These are phyloP conservation scores for Draba incana DNA, from an alignment of 345 rosid genomes.

Conservation along the genomic window DNA sequence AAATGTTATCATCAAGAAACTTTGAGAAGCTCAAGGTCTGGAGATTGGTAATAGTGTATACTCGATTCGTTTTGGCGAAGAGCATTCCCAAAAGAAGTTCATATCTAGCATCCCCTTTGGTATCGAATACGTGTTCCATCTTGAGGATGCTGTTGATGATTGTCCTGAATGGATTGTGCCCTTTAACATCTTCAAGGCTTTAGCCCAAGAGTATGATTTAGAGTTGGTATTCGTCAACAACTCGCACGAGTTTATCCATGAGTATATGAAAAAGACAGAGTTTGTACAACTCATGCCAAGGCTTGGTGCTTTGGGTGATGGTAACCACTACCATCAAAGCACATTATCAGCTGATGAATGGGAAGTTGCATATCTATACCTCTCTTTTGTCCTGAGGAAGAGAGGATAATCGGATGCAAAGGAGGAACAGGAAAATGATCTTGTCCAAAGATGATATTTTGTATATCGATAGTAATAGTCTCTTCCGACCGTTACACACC, in stretches of 20 bases:
- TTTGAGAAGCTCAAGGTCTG: slow-evolving; percentile 81
- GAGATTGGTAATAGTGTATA: slow-evolving; percentile 80
- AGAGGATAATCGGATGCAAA: slow-evolving; percentile 74
- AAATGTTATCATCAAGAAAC: slow-evolving; percentile 84
- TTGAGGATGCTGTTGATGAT: slow-evolving; percentile 99
- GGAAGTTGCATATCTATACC: slow-evolving; percentile 92
- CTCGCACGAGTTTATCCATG: slow-evolving; percentile 85
- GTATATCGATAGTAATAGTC: slow-evolving; percentile 35
- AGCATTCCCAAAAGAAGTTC: slow-evolving; percentile 82
- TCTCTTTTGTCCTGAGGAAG: slow-evolving; percentile 86
- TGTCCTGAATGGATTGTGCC: slow-evolving; percentile 99
- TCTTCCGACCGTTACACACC: slow-evolving; percentile 7
- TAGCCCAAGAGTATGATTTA: slow-evolving; percentile 95
- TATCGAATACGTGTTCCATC: slow-evolving; percentile 86
- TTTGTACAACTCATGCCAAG: slow-evolving; percentile 80
- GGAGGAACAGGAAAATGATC: slow-evolving; percentile 81
- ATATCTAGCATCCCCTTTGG: slow-evolving; percentile 79
- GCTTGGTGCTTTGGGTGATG: slow-evolving; percentile 96
- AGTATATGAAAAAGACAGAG: slow-evolving; percentile 78
- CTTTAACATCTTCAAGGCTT: slow-evolving; percentile 77
- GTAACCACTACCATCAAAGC: slow-evolving; percentile 86
- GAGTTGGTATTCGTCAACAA: slow-evolving; percentile 93
- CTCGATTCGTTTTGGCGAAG: slow-evolving; percentile 89
- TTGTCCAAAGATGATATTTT: slow-evolving; percentile 70
- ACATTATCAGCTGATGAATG: slow-evolving; percentile 91